phyloP scores from a whole-genome alignment of 2,329 filamentous ascomycete species.

The Fusarium chuoi region DNA sequence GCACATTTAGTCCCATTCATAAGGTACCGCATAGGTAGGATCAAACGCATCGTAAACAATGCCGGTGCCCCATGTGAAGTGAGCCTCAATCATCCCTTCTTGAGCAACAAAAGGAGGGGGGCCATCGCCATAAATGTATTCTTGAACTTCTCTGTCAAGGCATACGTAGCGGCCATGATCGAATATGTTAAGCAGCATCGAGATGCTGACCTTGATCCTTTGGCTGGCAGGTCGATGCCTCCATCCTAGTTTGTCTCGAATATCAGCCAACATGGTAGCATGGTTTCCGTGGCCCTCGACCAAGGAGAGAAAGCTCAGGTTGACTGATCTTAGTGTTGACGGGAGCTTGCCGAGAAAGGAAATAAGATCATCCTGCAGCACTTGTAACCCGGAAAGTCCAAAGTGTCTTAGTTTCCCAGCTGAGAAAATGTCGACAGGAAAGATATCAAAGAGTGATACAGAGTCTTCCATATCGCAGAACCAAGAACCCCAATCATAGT shows the following conservation, averaged over 20 bases:
- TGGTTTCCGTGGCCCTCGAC: not conserved
- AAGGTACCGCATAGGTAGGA: not conserved
- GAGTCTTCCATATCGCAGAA: not conserved
- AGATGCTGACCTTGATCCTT: not conserved
- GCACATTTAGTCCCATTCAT: not conserved
- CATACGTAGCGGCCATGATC: not conserved
- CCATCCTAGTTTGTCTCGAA: slow-evolving; percentile 9
- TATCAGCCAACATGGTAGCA: not conserved
- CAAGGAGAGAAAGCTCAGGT: slow-evolving; percentile 5
- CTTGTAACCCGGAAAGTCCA: not conserved
- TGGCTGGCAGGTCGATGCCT: not conserved
- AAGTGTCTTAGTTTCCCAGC: not conserved
- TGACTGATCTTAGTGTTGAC: not conserved
- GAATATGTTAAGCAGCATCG: too few relatives aligned
- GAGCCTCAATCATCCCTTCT: not conserved
- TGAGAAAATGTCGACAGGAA: not conserved
- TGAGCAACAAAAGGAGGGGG: not conserved
- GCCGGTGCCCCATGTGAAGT: not conserved
- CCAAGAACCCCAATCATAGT: not conserved
- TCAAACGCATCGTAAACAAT: not conserved
- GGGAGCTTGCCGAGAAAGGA: not conserved
- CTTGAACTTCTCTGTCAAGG: slow-evolving; percentile 2
- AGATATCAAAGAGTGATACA: not conserved
- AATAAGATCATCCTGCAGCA: not conserved
- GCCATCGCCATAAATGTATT: slow-evolving; percentile 12